Evolutionary conservation across 169 alveolate species (phyloP).

Genomic region (Eimeria falciformis): DNA sequence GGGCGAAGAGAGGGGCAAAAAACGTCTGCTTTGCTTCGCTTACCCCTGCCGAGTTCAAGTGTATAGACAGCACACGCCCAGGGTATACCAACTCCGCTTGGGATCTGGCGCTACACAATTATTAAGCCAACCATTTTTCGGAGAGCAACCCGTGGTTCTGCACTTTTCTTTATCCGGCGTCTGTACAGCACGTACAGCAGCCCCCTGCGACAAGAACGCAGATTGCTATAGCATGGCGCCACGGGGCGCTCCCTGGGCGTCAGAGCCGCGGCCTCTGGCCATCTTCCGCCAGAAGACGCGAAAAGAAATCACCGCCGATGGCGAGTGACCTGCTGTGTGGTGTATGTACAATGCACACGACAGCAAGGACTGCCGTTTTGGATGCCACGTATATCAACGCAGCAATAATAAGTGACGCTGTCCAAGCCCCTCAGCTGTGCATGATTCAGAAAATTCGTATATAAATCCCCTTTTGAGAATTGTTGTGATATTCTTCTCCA

Average conservation of each 20-base stretch:
- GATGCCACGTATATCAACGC: no score
- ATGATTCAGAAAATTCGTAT: no score
- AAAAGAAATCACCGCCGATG: neutral
- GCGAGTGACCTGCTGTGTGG: no score
- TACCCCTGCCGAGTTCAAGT: neutral
- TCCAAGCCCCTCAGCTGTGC: no score
- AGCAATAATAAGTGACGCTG: no score
- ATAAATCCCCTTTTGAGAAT: no score
- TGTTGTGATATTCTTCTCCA: no score
- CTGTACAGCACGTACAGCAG: neutral
- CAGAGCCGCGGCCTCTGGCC: constrained; percentile 68
- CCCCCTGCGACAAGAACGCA: constrained; percentile 22
- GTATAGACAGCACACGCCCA: neutral
- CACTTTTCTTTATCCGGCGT: constrained; percentile 20
- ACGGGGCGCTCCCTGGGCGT: constrained; percentile 72
- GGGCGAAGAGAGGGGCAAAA: no score
- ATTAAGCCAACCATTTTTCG: constrained; percentile 67
- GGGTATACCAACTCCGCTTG: constrained; percentile 63
- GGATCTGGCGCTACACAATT: constrained; percentile 62
- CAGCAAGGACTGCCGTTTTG: no score
- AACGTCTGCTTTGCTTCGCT: no score
- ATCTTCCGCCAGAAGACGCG: constrained; percentile 64
- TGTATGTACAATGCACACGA: no score
- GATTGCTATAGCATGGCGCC: constrained; percentile 55
- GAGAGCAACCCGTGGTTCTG: constrained; percentile 60